Base-by-base conservation (phyloP, 1,284 basidiomycete species). In the Abortiporus biennis region DNA sequence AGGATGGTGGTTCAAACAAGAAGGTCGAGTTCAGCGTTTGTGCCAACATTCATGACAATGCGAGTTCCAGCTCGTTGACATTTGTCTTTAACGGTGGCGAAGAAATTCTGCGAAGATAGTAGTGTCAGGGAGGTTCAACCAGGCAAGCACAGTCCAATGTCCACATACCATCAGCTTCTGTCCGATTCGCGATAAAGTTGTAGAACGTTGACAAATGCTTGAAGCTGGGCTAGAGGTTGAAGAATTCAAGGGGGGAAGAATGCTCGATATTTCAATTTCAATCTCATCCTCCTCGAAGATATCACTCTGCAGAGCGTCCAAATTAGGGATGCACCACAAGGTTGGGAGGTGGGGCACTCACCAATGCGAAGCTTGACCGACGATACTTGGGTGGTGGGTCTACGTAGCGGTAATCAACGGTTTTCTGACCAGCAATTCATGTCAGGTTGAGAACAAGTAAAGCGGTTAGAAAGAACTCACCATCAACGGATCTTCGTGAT, bases 211-310 rank as follows among this genome's bases (percentile, higher is more conserved):
- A 6, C n/a, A 33, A 33, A 24, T 16, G 39, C 17, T 15, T 30
- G 6, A 30, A 17, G 9, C 8, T n/a, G n/a, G n/a, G n/a, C n/a
- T n/a, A n/a, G n/a, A n/a, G n/a, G n/a, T n/a, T n/a, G n/a, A n/a
- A n/a, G n/a, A n/a, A n/a, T n/a, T 20, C 17, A 32, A 40, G 21
- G 46, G 81, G 38, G 64, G 71, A 33, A 78, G 67, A 8, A 70
- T 58, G 3, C 81, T 75, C 23, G 71, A 71, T 37, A 84, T 57
- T 56, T 85, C 81, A 40, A 85, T 68, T 52, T 83, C 78, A 11
- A 71, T 62, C 15, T 62, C 66, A 1, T 66, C 62, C 1, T 48
- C 43, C 39, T 58, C 56, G 15, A 49, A 55, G 32, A 58, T 56
- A 32, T 56, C 53, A 12, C 53, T 53, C 54, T 58, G 31, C 20